Percentiles rank a stretch among this genome's conserved stretches.
Conservation (phyloP, 768 basidiomycete species). For the Macrolepiota fuliginosa region DNA sequence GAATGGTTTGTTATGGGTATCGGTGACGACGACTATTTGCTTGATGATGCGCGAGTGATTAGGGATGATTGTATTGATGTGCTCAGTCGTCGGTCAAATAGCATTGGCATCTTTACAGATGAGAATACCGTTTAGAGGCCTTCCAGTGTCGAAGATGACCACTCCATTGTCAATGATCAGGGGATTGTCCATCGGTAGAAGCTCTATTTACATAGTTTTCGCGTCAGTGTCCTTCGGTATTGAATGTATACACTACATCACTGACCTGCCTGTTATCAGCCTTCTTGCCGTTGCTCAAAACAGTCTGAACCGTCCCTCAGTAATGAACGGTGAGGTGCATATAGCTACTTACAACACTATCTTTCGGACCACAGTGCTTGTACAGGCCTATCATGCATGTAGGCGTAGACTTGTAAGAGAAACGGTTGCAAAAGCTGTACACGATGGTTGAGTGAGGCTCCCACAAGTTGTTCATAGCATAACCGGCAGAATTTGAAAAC, state of each 20-base stretch:
- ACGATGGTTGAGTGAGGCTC: slow-evolving; percentile 17
- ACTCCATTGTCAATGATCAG: slow-evolving; percentile 18
- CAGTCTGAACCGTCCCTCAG: slow-evolving; percentile 19
- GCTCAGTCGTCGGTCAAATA: too few species aligned
- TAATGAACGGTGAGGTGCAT: neutral
- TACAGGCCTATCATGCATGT: slow-evolving; percentile 12
- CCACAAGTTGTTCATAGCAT: slow-evolving; percentile 20
- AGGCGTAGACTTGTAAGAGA: neutral
- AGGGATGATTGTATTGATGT: too few species aligned
- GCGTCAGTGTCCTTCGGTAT: neutral
- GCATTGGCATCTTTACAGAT: slow-evolving; percentile 16
- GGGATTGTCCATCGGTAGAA: slow-evolving; percentile 17
- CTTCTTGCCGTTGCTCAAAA: too few species aligned
- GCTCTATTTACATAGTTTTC: slow-evolving; percentile 16
- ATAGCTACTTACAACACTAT: slow-evolving; percentile 18
- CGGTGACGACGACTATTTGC: slow-evolving; percentile 23
- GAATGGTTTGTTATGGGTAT: slow-evolving; percentile 18
- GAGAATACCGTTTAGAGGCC: slow-evolving; percentile 22
- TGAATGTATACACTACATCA: neutral
- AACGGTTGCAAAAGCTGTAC: neutral
- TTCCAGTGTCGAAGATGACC: slow-evolving; percentile 23
- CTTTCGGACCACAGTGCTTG: slow-evolving; percentile 20
- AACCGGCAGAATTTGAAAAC: slow-evolving; percentile 22
- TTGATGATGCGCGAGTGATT: too few species aligned
- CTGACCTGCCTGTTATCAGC: slow-evolving; percentile 26